A percentile compares a stretch with the other conserved stretches of the same genome.
phyloP scores from a whole-genome alignment of 1,139 yeast species.

The Saccharomyces hybrid region DNA sequence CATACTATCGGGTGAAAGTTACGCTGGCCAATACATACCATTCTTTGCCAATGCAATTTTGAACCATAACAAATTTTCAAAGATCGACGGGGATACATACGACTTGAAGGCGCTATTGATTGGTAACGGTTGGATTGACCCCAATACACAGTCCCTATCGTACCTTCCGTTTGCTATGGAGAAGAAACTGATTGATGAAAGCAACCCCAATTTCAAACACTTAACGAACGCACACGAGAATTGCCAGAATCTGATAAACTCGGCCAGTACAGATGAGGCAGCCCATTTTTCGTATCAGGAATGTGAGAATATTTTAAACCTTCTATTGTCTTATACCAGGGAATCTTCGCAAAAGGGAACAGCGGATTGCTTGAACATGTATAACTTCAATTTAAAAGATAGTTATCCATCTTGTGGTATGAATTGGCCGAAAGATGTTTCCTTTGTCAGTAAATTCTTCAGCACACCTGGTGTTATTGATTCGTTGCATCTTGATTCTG shows the following conservation, averaged over 20 bases:
- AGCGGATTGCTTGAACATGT: slow-evolving; percentile 67
- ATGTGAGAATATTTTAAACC: slow-evolving; percentile 46
- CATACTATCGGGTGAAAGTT: slow-evolving; percentile 88
- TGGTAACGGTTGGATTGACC: slow-evolving; percentile 97
- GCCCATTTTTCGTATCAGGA: slow-evolving; percentile 34
- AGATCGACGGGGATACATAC: slow-evolving; percentile 27
- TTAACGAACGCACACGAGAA: slow-evolving; percentile 47
- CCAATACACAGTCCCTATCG: slow-evolving; percentile 73
- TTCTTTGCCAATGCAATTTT: slow-evolving; percentile 64
- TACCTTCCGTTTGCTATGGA: slow-evolving; percentile 67
- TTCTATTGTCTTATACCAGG: slow-evolving; percentile 38
- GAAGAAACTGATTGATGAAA: slow-evolving; percentile 45
- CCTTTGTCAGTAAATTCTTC: slow-evolving; percentile 53
- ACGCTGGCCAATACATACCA: slow-evolving; percentile 96
- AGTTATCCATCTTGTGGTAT: slow-evolving; percentile 81
- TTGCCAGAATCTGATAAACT: slow-evolving; percentile 50
- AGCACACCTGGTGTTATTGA: slow-evolving; percentile 46
- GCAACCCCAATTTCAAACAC: slow-evolving; percentile 36
- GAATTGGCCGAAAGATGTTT: slow-evolving; percentile 86
- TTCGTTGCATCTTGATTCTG: slow-evolving; percentile 46
- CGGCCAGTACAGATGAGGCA: slow-evolving; percentile 14
- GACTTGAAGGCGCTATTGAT: slow-evolving; percentile 64
- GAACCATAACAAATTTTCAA: slow-evolving; percentile 36
- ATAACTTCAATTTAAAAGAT: slow-evolving; percentile 68
- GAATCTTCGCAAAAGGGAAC: slow-evolving; percentile 22